Evolutionary conservation across 192 early-diverging fungal species (phyloP).

Genomic region (Podila epigama): DNA sequence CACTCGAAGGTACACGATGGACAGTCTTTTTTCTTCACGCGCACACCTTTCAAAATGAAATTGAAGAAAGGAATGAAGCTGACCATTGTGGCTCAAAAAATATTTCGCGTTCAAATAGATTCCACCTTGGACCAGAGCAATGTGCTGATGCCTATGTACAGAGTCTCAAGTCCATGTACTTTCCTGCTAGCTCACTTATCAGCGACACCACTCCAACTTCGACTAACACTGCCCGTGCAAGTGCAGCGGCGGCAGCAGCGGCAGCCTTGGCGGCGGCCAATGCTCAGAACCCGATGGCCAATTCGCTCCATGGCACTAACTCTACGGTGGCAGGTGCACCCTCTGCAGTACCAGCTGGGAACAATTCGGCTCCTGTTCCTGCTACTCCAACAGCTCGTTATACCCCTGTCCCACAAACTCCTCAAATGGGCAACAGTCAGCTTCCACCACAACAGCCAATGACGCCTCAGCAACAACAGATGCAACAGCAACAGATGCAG

Average conservation of each 20-base stretch:
- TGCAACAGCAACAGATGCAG: slow-evolving; percentile 4
- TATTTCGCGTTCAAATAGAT: slow-evolving; percentile 5
- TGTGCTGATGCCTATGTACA: slow-evolving; percentile 46
- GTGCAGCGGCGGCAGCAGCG: slow-evolving; percentile 13
- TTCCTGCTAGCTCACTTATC: slow-evolving; percentile 21
- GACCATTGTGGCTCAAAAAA: background rate
- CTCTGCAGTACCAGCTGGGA: background rate
- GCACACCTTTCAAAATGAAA: background rate
- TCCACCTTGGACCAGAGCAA: slow-evolving; percentile 44
- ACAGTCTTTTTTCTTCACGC: too few species aligned
- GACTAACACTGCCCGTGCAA: slow-evolving; percentile 24
- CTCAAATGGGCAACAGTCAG: slow-evolving; percentile 39
- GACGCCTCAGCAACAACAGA: slow-evolving; percentile 17
- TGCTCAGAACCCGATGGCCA: background rate
- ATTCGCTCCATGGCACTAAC: background rate
- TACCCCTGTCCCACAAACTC: slow-evolving; percentile 49
- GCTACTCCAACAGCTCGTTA: slow-evolving; percentile 20
- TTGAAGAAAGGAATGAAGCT: background rate
- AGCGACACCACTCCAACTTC: slow-evolving; percentile 46
- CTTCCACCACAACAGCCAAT: slow-evolving; percentile 31
- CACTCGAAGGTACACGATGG: slow-evolving; percentile 66
- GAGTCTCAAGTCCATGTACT: slow-evolving; percentile 41
- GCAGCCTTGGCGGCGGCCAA: background rate
- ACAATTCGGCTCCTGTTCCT: background rate
- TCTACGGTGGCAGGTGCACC: slow-evolving; percentile 6